Conservation (phyloP, 2,329 filamentous ascomycete species). For the Claviceps arundinis region DNA sequence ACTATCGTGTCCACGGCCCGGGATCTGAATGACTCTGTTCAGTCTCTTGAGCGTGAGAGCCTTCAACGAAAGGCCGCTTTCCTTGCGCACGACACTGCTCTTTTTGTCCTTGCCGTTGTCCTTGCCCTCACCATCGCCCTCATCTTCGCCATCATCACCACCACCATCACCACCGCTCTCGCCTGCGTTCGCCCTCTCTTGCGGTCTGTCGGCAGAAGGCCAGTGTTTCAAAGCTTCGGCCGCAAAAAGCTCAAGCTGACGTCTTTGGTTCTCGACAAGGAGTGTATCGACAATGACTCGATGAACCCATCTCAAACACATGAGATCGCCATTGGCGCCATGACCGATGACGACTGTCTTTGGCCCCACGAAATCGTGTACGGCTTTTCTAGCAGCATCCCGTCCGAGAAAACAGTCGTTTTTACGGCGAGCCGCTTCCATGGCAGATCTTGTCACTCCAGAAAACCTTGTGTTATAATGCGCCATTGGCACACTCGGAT, state of each 20-base stretch:
- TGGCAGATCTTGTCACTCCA: slow-evolving; percentile 28
- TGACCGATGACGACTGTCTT: slow-evolving; percentile 37
- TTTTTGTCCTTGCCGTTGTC: neutral
- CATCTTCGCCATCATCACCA: neutral
- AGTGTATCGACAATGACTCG: slow-evolving; percentile 30
- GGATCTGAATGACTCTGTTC: slow-evolving; percentile 24
- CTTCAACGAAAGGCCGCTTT: slow-evolving; percentile 25
- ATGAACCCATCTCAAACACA: slow-evolving; percentile 35
- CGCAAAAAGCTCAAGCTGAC: neutral
- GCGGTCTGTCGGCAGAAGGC: slow-evolving; percentile 3
- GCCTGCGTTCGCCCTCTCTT: slow-evolving; percentile 1
- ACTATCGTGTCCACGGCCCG: slow-evolving; percentile 25
- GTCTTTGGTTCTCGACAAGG: slow-evolving; percentile 17
- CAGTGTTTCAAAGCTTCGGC: neutral
- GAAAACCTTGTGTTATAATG: slow-evolving; percentile 38
- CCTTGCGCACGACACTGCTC: neutral
- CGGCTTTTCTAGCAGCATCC: slow-evolving; percentile 24
- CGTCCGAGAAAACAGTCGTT: slow-evolving; percentile 26
- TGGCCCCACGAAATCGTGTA: slow-evolving; percentile 31
- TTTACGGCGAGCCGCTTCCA: slow-evolving; percentile 21
- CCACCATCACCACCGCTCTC: neutral
- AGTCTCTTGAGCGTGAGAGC: slow-evolving; percentile 23
- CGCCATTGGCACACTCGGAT: slow-evolving; percentile 29
- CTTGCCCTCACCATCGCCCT: neutral
- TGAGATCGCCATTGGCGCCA: slow-evolving; percentile 27